A percentile compares a stretch with the other conserved stretches of the same genome.
phyloP scores from a whole-genome alignment of 345 rosid genomes.

The Anacardium occidentale region DNA sequence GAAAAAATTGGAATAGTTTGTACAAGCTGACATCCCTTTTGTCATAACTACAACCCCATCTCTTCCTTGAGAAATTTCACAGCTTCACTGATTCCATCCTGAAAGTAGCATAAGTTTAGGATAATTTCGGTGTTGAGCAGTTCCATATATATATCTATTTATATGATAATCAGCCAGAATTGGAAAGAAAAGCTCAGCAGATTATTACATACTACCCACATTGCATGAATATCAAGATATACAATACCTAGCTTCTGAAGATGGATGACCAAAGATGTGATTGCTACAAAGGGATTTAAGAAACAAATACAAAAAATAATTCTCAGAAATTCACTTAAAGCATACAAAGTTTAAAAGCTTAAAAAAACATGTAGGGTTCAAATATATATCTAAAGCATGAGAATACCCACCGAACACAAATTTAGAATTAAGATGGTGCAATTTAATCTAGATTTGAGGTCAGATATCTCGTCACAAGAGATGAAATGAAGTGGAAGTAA shows the following conservation, averaged over 20 bases:
- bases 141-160: too few species aligned
- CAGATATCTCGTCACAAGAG: not conserved
- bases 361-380: not conserved
- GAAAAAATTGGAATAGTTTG: not conserved
- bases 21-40: not conserved
- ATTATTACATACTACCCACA: not conserved
- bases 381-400: too few species aligned
- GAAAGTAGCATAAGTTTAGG: slow-evolving; percentile 12
- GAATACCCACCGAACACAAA: not conserved
- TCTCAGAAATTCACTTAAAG: too few species aligned
- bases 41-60: slow-evolving; percentile 17
- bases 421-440: not conserved
- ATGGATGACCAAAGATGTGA: not conserved
- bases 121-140: not conserved
- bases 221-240: too few species aligned
- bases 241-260: not conserved
- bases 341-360: not conserved
- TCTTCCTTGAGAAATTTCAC: slow-evolving; percentile 65
- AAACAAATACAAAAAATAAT: too few species aligned
- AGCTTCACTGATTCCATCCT: slow-evolving; percentile 87
- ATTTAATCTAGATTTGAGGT: not conserved
- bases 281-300: too few species aligned
- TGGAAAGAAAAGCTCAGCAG: not conserved
- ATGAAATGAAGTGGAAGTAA: not conserved
- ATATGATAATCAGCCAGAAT: not conserved